phyloP scores from a whole-genome alignment of 768 basidiomycete species.

The Suillus fuscotomentosus region DNA sequence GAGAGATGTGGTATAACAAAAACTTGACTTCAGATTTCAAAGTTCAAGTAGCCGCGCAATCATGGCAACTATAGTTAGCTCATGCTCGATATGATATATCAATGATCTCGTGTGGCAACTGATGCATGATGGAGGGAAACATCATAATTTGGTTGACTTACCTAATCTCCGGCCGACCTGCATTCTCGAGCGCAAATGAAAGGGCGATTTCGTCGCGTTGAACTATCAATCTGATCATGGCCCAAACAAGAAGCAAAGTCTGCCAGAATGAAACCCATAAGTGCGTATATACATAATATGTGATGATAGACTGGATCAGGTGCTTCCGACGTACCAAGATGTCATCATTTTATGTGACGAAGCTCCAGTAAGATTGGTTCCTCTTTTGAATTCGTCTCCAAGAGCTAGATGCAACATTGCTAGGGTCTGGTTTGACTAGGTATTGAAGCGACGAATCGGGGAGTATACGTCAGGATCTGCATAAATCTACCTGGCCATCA shows the following conservation, averaged over 20 bases:
- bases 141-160: not conserved
- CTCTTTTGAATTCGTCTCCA: conserved; percentile 17
- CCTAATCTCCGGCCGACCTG: not conserved
- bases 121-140: not conserved
- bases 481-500: conserved; percentile 23
- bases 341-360: not conserved
- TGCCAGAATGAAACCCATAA: not conserved
- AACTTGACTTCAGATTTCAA: not conserved
- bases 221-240: not conserved
- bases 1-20: not conserved
- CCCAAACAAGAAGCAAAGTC: not conserved
- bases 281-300: not conserved
- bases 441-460: conserved; percentile 21
- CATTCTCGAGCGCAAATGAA: not conserved
- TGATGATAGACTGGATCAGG: not conserved
- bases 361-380: not conserved
- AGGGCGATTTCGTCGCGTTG: not conserved
- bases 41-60: not conserved
- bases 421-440: conserved; percentile 17
- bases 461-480: conserved; percentile 28
- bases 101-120: not conserved
- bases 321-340: not conserved
- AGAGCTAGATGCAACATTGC: conserved; percentile 21
- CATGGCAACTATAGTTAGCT: not conserved
- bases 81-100: not conserved